A percentile compares a stretch with the other conserved stretches of the same genome.
Evolutionary conservation across 1,284 basidiomycete species (phyloP).

Genomic region (Leccinum subrobustum): DNA sequence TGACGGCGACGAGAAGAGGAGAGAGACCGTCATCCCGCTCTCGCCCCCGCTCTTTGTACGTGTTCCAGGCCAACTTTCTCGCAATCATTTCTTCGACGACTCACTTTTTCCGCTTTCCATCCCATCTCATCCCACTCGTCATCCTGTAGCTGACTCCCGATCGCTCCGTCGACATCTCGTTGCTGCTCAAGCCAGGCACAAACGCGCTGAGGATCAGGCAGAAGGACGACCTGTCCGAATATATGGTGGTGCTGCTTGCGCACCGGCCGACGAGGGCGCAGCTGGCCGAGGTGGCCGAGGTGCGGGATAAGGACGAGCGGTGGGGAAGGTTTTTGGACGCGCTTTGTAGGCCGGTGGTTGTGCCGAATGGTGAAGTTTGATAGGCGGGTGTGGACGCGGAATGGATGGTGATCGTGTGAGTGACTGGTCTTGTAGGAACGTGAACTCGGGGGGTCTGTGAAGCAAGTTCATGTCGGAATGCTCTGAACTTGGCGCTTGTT

Average conservation of each 20-base stretch:
- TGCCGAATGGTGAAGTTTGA: neutral
- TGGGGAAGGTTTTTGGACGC: constrained; percentile 21
- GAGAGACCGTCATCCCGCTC: constrained; percentile 18
- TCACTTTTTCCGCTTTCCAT: neutral
- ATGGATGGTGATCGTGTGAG: neutral
- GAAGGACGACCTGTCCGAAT: constrained; percentile 28
- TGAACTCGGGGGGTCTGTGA: neutral
- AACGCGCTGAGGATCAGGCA: no score
- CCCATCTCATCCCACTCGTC: no score
- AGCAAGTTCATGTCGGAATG: neutral
- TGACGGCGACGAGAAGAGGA: constrained; percentile 1
- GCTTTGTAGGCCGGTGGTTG: constrained; percentile 10
- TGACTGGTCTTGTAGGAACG: neutral
- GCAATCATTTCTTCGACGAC: neutral
- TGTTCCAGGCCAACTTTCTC: neutral
- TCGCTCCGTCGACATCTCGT: no score
- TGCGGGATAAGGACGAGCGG: constrained; percentile 15
- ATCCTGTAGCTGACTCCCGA: no score
- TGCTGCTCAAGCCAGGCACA: no score
- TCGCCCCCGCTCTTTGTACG: constrained; percentile 31
- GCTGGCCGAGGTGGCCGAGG: constrained; percentile 18
- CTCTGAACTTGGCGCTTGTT: neutral
- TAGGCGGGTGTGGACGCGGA: neutral
- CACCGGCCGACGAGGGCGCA: constrained; percentile 30
- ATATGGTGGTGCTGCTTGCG: constrained; percentile 29